Evolutionary conservation across 805 yeast species (phyloP).

Genomic region (Wickerhamomyces bisporus): DNA sequence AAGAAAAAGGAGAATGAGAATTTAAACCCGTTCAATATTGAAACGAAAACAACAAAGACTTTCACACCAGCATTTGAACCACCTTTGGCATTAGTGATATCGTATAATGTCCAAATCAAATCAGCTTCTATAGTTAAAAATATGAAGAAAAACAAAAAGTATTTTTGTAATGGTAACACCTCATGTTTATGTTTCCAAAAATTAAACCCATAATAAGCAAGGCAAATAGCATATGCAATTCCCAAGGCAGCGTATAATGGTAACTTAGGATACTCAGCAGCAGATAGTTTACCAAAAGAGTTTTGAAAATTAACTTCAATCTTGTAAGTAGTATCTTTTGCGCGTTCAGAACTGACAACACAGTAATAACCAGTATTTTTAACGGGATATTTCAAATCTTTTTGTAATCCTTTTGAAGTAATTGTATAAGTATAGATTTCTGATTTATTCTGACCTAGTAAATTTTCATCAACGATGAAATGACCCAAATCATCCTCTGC

Average conservation of each 20-base stretch:
- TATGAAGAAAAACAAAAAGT: conserved; percentile 78
- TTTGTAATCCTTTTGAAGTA: conserved; percentile 52
- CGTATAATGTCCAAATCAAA: conserved; percentile 88
- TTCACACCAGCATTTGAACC: conserved; percentile 48
- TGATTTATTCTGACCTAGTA: conserved; percentile 39
- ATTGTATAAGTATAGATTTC: conserved; percentile 54
- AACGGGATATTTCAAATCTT: conserved; percentile 58
- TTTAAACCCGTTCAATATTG: conserved; percentile 74
- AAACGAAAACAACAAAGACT: conserved; percentile 70
- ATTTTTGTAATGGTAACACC: conserved; percentile 83
- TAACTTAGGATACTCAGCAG: conserved; percentile 85
- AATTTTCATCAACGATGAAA: conserved; percentile 50
- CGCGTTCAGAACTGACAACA: conserved; percentile 58
- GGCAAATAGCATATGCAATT: conserved; percentile 72
- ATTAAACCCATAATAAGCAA: conserved; percentile 80
- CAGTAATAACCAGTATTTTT: conserved; percentile 87
- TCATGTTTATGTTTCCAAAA: conserved; percentile 83
- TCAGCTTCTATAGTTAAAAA: conserved; percentile 81
- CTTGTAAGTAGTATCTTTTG: conserved; percentile 38
- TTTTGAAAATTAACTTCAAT: conserved; percentile 82
- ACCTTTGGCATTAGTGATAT: conserved; percentile 65
- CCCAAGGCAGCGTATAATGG: conserved; percentile 86
- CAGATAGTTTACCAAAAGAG: conserved; percentile 86
- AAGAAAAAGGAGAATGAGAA: conserved; percentile 85
- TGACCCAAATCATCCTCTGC: conserved; percentile 46